A percentile compares a stretch with the other conserved stretches of the same genome.
phyloP scores from a whole-genome alignment of 208 protist species.

The Leishmania mexicana region DNA sequence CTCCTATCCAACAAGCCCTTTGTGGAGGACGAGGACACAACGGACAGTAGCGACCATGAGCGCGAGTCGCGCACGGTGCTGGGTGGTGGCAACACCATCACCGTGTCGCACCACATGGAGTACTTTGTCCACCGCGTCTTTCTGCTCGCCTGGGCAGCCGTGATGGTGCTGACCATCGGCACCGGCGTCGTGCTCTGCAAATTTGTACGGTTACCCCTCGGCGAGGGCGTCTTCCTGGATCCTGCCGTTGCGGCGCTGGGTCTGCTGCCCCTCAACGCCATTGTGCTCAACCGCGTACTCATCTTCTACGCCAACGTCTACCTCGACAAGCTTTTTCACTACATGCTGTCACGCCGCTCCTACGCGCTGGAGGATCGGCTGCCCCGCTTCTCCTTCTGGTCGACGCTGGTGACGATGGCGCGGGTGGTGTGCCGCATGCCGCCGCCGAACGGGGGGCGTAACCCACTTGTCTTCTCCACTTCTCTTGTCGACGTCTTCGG shows the following conservation, averaged over 20 bases:
- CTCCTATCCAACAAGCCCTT: conserved; percentile 41
- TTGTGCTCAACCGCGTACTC: conserved; percentile 76
- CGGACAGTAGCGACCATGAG: conserved; percentile 85
- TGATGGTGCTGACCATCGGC: conserved; percentile 50
- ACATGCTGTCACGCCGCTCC: conserved; percentile 66
- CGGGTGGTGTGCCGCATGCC: conserved; percentile 53
- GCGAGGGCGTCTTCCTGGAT: conserved; percentile 67
- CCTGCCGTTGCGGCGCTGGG: conserved; percentile 80
- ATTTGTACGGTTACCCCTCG: conserved; percentile 38
- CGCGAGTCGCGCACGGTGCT: conserved; percentile 64
- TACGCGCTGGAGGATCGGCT: conserved; percentile 76
- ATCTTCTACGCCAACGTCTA: conserved; percentile 87
- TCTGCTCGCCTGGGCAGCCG: conserved; percentile 66
- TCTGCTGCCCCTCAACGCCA: conserved; percentile 84
- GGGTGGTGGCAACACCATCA: conserved; percentile 71
- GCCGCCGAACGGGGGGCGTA: conserved; percentile 48
- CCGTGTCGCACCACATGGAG: conserved; percentile 85
- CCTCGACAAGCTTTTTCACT: conserved; percentile 82
- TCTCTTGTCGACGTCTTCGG: conserved; percentile 86
- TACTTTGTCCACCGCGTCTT: conserved; percentile 83
- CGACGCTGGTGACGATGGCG: conserved; percentile 56
- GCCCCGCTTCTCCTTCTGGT: conserved; percentile 73
- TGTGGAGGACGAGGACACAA: conserved; percentile 78
- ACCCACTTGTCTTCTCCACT: conserved; percentile 71
- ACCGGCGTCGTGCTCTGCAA: conserved; percentile 56